Conservation (phyloP, 345 rosid species). For the Populus nigra region DNA sequence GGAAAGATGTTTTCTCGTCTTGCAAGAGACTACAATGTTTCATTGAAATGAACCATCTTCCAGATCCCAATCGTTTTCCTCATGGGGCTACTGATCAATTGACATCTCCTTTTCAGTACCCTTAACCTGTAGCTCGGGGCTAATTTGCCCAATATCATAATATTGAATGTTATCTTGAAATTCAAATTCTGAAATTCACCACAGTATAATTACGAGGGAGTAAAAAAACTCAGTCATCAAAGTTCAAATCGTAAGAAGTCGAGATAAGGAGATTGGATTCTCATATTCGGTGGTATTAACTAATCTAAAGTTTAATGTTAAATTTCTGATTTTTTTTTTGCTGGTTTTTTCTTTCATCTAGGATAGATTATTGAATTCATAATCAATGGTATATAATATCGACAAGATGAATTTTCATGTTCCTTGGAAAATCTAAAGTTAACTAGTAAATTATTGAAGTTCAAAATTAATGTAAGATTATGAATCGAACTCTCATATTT, state of each 20-base stretch:
- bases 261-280: too few species aligned
- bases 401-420: too few species aligned
- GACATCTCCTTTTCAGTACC: not conserved
- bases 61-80: not conserved
- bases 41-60: not conserved
- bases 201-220: not conserved
- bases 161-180: not conserved
- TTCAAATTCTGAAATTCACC: not conserved
- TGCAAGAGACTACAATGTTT: too few species aligned
- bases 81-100: not conserved
- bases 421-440: too few species aligned
- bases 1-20: not conserved
- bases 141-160: not conserved
- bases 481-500: not conserved
- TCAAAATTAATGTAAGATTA: not conserved
- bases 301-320: too few species aligned
- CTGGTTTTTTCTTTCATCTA: too few species aligned
- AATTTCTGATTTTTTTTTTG: too few species aligned
- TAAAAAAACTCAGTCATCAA: too few species aligned
- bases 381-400: too few species aligned
- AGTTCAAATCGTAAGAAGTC: too few species aligned
- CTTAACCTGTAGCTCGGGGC: not conserved
- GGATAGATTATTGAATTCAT: too few species aligned
- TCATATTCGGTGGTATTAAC: too few species aligned
- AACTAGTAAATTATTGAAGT: not conserved